phyloP scores from a whole-genome alignment of 2,329 filamentous ascomycete genomes.

The Botryotinia calthae region DNA sequence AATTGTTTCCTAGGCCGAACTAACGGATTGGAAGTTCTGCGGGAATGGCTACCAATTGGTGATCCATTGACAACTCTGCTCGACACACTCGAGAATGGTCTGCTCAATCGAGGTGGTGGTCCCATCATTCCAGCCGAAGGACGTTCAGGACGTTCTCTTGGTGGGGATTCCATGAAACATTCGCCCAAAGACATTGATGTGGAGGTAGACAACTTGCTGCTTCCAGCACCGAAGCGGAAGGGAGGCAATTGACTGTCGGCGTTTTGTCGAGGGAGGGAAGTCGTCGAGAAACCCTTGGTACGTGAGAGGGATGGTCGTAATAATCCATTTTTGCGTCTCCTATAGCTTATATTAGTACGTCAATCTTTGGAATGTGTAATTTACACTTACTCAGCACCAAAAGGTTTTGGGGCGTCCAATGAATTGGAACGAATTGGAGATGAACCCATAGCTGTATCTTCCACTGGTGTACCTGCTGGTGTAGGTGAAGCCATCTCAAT shows the following conservation, averaged over 20 bases:
- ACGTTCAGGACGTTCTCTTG: constrained; percentile 63
- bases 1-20: constrained; percentile 82
- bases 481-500: constrained; percentile 72
- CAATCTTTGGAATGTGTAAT: constrained; percentile 27
- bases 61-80: constrained; percentile 64
- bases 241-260: constrained; percentile 65
- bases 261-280: constrained; percentile 58
- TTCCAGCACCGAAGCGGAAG: constrained; percentile 68
- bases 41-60: constrained; percentile 66
- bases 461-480: constrained; percentile 49
- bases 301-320: constrained; percentile 73
- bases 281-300: constrained; percentile 71
- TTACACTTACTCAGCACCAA: constrained; percentile 51
- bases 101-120: constrained; percentile 58
- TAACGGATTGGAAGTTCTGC: constrained; percentile 70
- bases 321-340: constrained; percentile 64
- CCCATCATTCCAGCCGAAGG: constrained; percentile 54
- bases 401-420: constrained; percentile 50
- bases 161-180: constrained; percentile 75
- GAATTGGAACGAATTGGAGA: constrained; percentile 51
- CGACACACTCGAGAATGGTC: constrained; percentile 60
- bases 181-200: constrained; percentile 71
- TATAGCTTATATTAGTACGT: constrained; percentile 40
- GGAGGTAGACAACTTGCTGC: constrained; percentile 48
- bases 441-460: constrained; percentile 54